Evolutionary conservation across 176 grass and related monocot genomes (phyloP), one percentile per base, ranked within the genome.

Genomic region (Cenchrus purpureus): DNA sequence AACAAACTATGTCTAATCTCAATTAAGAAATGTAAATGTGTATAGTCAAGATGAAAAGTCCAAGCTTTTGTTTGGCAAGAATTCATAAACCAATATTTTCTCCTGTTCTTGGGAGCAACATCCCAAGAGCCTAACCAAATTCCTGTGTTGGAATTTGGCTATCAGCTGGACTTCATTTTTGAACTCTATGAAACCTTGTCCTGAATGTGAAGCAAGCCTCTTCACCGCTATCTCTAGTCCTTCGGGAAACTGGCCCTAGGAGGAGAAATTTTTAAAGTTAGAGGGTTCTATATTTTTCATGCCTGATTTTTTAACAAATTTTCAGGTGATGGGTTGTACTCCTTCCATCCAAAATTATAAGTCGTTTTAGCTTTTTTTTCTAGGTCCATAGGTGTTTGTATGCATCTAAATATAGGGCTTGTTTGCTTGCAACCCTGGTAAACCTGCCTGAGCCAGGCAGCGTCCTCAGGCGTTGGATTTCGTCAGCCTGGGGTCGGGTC

Each of bases 31-130:
- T 63, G 22, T 25, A 6, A 31, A 65, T 65, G 29, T 2, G 3
- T 40, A 40, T 40, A 40, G 5, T 79, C 84, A 87, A 87, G 2
- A 82, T 55, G 19, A 82, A 87, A 82, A 87, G 9, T 87, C 86
- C 51, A 87, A 75, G 20, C 85, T 87, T 73, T 81, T 87, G 59
- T 87, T 87, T 54, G 69, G 59, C 60, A 87, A 81, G 58, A 77
- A 87, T 77, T 87, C 86, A 59, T 82, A 87, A 12, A 82, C 44
- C 37, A 82, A n/a, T 37, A 87, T 55, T 52, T 83, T 88, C 25
- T 88, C 86, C 2, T 78, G 55, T 55, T 62, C 73, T 67, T 81
- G 68, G 17, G 59, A 51, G 76, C 20, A 60, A 60, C 58, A 60
- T 60, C 58, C 57, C 20, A 60, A 60, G 58, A 60, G 58, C 58